Base-by-base conservation (phyloP, 2,329 filamentous ascomycete genomes). In the Paecilomyces sp. region DNA sequence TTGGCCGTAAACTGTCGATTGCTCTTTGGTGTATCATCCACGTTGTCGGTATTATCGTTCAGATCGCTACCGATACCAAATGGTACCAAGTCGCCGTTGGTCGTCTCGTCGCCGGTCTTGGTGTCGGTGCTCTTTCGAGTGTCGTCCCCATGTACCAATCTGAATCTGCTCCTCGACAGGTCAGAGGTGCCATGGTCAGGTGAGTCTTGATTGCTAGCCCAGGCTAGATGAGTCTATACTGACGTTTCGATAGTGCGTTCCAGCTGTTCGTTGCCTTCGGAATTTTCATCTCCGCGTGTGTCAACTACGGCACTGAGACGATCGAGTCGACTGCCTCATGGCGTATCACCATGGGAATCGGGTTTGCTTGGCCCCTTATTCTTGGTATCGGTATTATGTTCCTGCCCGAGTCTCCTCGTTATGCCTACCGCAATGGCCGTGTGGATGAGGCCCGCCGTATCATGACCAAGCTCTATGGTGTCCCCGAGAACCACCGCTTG, bases 361-460 rank as follows among this genome's bases (percentile, higher is more conserved):
- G 82, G 22, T 85, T 84, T 64, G 78, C 84, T 65, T 85, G 81
- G 78, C 79, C 83, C 5, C 70, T 79, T 28, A 79, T 85, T 57
- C 81, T 86, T 68, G 79, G 79, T 55, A 60, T 79, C 34, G 83
- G 83, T 25, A 83, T 85, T 56, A 67, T 81, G 25, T 81, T 84
- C 69, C 76, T 86, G 31, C 81, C 80, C 15, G 84, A 86, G 65
- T 81, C 79, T 11, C 84, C 84, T n/a, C 80, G 83, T 52, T 85
- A 76, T 75, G 81, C 83, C 60, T 85, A 84, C 71, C 78, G 83
- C 54, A 68, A 79, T 31, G 82, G 82, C 60, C 80, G 80, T 30
- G 67, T 80, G 41, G 81, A 84, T 13, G 73, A 74, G 53, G 83
- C 84, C 7, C 77, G 79, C 51, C 66, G 71, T 3, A 84, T 83